A percentile compares a stretch with the other conserved stretches of the same genome.
Conservation (phyloP, 345 rosid species). For the Viola odorata region DNA sequence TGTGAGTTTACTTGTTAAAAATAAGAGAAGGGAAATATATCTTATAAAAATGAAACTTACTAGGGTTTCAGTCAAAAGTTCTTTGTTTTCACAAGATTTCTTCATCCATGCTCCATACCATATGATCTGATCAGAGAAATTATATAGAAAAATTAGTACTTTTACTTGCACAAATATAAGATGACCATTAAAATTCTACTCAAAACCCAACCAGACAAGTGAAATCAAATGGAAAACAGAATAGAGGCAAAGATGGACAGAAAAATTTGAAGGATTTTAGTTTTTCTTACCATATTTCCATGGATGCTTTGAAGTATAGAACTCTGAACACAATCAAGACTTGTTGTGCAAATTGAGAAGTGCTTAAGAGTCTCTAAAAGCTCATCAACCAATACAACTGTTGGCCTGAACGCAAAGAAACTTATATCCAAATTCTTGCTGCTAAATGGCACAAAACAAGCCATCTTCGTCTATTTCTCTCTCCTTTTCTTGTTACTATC, state of each 20-base stretch:
- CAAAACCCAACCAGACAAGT: not conserved
- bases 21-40: not conserved
- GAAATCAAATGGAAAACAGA: not conserved
- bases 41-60: conserved; percentile 27
- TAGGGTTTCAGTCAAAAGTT: conserved; percentile 27
- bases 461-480: conserved; percentile 8
- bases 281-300: conserved; percentile 43
- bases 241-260: not conserved
- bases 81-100: conserved; percentile 40
- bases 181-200: not conserved
- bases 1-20: too few relatives aligned
- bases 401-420: conserved; percentile 40
- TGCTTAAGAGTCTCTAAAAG: conserved; percentile 31
- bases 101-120: conserved; percentile 68
- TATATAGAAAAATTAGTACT: not conserved
- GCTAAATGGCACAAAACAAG: conserved; percentile 48
- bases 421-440: conserved; percentile 35
- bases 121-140: conserved; percentile 32
- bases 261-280: not conserved
- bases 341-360: conserved; percentile 30
- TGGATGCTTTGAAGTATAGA: conserved; percentile 58
- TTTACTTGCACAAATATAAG: not conserved
- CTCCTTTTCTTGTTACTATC: not conserved
- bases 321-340: conserved; percentile 50
- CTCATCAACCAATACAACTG: conserved; percentile 34